These are phyloP conservation scores for Anastatica hierochuntica DNA, from an alignment of 345 rosid species.

Conservation along the genomic window DNA sequence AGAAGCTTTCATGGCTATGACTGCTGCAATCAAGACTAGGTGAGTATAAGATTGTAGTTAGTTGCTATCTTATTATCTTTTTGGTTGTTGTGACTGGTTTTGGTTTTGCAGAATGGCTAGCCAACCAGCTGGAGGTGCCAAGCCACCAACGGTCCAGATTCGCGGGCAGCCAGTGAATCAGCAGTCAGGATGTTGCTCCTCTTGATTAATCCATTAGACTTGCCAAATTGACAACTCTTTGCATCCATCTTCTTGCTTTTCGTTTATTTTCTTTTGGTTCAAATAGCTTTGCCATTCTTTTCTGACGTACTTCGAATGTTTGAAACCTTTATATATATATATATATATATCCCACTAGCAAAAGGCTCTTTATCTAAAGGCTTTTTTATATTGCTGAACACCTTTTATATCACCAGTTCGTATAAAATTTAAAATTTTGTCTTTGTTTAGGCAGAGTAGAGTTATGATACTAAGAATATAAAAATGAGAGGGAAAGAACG, in stretches of 20 bases:
- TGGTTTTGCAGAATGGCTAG: slow-evolving; percentile 50
- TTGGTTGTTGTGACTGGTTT: background rate
- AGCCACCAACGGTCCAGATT: slow-evolving; percentile 64
- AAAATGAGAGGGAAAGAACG: background rate
- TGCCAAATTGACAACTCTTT: slow-evolving; percentile 8
- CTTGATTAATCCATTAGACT: slow-evolving; percentile 31
- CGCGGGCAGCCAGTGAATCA: slow-evolving; percentile 76
- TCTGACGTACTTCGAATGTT: background rate
- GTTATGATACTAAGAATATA: no score
- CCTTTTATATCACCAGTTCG: no score
- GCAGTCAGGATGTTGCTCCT: slow-evolving; percentile 65
- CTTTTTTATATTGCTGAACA: no score
- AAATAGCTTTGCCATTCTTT: slow-evolving; percentile 5
- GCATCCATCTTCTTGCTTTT: background rate
- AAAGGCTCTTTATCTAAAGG: background rate
- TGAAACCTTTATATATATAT: no score
- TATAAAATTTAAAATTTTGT: background rate
- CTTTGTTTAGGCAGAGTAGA: background rate
- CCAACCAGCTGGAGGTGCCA: slow-evolving; percentile 54
- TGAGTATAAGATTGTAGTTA: background rate
- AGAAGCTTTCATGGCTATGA: slow-evolving; percentile 81
- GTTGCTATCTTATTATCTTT: background rate
- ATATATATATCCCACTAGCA: background rate
- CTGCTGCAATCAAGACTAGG: slow-evolving; percentile 65
- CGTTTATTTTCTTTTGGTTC: background rate